A percentile compares a stretch with the other conserved stretches of the same genome.
phyloP scores from a whole-genome alignment of 2,329 filamentous ascomycete genomes.

The Monosporascus cannonballus region DNA sequence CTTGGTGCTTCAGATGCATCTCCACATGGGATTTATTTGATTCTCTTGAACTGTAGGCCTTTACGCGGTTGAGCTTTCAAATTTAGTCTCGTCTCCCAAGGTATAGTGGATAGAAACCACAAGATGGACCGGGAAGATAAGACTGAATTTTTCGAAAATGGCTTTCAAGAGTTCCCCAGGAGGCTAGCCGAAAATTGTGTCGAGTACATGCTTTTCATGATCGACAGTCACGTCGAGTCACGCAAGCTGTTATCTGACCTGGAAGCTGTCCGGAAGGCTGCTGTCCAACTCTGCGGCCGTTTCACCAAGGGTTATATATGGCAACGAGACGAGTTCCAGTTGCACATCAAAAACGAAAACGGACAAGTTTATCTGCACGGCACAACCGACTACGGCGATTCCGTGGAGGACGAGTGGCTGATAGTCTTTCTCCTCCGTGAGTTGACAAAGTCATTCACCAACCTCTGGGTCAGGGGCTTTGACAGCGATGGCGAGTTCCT shows the following conservation, averaged over 20 bases:
- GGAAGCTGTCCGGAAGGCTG: conserved; percentile 65
- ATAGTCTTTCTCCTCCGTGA: conserved; percentile 85
- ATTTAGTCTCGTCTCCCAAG: not conserved
- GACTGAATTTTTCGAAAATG: conserved; percentile 20
- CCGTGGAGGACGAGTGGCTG: conserved; percentile 95
- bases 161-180: conserved; percentile 25
- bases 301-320: conserved; percentile 86
- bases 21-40: no score
- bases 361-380: conserved; percentile 64
- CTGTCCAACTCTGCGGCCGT: conserved; percentile 53
- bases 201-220: conserved; percentile 74
- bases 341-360: conserved; percentile 55
- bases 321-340: conserved; percentile 78
- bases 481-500: conserved; percentile 95
- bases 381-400: conserved; percentile 83
- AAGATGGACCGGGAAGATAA: conserved; percentile 19
- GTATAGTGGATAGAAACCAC: conserved; percentile 1
- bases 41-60: no score
- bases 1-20: no score
- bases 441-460: conserved; percentile 64
- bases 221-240: conserved; percentile 51
- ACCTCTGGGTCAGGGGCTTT: conserved; percentile 75
- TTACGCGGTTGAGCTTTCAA: not conserved
- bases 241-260: conserved; percentile 58
- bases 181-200: conserved; percentile 74